Evolutionary conservation across 2,329 filamentous ascomycete genomes (phyloP), one percentile per base, ranked within the genome.

Genomic region (Cladophialophora psammophila): DNA sequence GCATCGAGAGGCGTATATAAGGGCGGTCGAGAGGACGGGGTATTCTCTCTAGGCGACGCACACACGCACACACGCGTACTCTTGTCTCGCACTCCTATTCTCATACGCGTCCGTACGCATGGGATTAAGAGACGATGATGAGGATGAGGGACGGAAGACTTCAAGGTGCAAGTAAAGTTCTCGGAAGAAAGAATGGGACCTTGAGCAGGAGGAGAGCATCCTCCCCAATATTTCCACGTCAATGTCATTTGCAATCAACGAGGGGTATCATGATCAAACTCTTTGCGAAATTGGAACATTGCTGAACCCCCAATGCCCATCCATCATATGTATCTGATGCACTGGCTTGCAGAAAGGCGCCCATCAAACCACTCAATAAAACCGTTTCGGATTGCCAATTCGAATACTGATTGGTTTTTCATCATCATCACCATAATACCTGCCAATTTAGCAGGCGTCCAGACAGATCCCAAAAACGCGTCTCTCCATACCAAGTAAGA

Each of bases 21-120:
- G 48, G 18, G 71, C 71, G 3, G 71, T 73, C 9, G 66, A 66
- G 50, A 73, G 66, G 65, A 71, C 70, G 34, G 70, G 72, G 31
- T 68, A 72, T 61, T 53, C 58, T 8, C 59, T 73, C 40, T 60
- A 20, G 40, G 32, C 12, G 3, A 26, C 26, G 26, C 26, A 26
- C 26, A 3, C 26, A 26, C 26, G 26, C 3, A 26, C 26, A 26
- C 26, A 26, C 26, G 26, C 26, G 26, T 26, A 26, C 26, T 26
- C 26, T 26, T 26, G 26, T 26, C 26, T 26, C 26, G 26, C 26
- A 26, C 26, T 26, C 26, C 3, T 3, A 26, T 26, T 26, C 26
- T 2, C 26, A 26, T 26, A 26, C 26, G 2, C 26, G 26, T 26
- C 26, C 26, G 26, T 26, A 26, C 26, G 26, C 26, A 26, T 2